phyloP scores from a whole-genome alignment of 805 yeast genomes.

The Nakazawaea populi region DNA sequence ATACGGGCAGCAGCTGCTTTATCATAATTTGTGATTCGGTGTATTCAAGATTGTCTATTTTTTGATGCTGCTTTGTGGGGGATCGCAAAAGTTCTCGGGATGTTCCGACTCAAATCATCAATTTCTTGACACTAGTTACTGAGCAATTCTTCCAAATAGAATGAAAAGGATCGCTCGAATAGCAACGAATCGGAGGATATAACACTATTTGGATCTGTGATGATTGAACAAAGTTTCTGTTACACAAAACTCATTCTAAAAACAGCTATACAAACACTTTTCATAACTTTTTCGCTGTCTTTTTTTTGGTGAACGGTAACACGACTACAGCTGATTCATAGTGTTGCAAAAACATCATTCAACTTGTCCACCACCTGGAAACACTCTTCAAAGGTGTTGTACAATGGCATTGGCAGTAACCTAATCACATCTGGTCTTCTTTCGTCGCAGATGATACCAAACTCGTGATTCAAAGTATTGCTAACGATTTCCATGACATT shows the following conservation, averaged over 20 bases:
- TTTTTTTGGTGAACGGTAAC: not conserved
- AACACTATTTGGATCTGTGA: no score
- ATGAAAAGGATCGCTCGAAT: no score
- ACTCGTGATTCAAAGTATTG: conserved; percentile 35
- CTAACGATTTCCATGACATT: conserved; percentile 61
- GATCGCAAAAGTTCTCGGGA: no score
- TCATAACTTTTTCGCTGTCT: no score
- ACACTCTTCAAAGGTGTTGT: conserved; percentile 71
- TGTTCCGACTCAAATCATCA: not conserved
- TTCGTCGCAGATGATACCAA: conserved; percentile 80
- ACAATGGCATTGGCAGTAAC: conserved; percentile 81
- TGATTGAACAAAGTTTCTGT: no score
- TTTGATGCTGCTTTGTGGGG: not conserved
- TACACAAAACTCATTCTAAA: no score
- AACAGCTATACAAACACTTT: no score
- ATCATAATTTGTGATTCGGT: not conserved
- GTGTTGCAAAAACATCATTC: conserved; percentile 29
- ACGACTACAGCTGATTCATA: conserved; percentile 6
- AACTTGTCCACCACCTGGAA: conserved; percentile 37
- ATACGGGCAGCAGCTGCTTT: not conserved
- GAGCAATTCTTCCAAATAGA: no score
- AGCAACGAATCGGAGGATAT: no score
- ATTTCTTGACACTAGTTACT: no score
- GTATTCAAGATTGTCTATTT: not conserved
- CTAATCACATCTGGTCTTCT: conserved; percentile 88